Evolutionary conservation across 345 rosid species (phyloP).

Genomic region (Noccaea caerulescens): DNA sequence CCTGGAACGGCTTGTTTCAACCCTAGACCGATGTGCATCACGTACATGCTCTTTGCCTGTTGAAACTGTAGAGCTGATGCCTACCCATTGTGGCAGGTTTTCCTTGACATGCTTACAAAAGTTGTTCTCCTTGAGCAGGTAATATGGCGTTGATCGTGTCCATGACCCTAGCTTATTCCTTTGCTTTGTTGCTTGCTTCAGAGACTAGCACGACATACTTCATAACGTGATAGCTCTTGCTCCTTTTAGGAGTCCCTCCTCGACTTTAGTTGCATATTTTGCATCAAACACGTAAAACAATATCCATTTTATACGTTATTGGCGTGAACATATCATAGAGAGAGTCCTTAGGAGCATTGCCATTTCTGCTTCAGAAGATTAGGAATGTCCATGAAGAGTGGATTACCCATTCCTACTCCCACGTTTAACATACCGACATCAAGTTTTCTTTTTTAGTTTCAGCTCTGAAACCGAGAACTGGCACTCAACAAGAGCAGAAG

Average conservation of each 20-base stretch:
- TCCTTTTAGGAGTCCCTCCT: constrained; percentile 8
- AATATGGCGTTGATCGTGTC: constrained; percentile 25
- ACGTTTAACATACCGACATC: constrained; percentile 28
- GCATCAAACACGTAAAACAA: background rate
- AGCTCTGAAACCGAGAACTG: constrained; percentile 54
- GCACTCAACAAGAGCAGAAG: constrained; percentile 70
- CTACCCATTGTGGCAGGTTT: constrained; percentile 87
- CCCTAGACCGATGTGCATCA: constrained; percentile 94
- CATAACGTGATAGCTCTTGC: constrained; percentile 3
- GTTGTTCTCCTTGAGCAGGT: constrained; percentile 88
- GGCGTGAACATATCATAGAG: background rate
- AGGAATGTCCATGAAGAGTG: constrained; percentile 1
- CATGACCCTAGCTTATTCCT: constrained; percentile 21
- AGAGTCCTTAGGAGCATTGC: background rate
- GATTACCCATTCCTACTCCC: constrained; percentile 14
- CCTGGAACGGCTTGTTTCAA: constrained; percentile 76
- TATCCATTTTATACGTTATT: constrained; percentile 4
- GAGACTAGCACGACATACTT: constrained; percentile 19
- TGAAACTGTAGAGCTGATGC: constrained; percentile 98
- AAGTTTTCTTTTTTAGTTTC: constrained; percentile 47
- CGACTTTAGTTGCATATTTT: constrained; percentile 2
- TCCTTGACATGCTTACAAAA: constrained; percentile 85
- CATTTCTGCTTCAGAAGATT: constrained; percentile 9
- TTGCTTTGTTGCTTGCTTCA: constrained; percentile 23
- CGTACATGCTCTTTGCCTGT: constrained; percentile 93